Evolutionary conservation across 257 asterid genomes (phyloP), one percentile per base, ranked within the genome.

Genomic region (Verbascum thapsus): DNA sequence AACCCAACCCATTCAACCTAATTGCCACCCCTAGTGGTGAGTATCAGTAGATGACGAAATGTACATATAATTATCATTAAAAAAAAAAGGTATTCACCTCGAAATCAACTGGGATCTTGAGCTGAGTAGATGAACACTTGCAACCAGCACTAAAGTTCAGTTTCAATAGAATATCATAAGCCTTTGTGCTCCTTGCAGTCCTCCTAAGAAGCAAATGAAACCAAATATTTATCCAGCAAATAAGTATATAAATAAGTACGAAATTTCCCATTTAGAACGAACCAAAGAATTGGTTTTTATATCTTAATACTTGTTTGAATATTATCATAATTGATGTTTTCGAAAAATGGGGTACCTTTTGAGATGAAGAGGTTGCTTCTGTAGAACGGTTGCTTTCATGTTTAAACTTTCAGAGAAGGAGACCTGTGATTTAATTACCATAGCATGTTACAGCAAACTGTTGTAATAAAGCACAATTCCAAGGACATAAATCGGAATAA

Each of bases 121-220:
- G 72, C 65, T 78, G 71, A 55, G 77, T 66, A 37, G 48, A 71
- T 5, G 81, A 63, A 67, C 96, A 91, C 77, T 79, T 86, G 81
- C 98, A 91, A 71, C 96, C 98, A 54, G 88, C 79, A 30, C 94
- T 63, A 63, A 88, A 88, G 79, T 81, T 74, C 76, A 91, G 61
- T 59, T 77, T 91, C 77, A 91, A 60, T 54, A 63, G 26, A 60
- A 86, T 63, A 61, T 82, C 80, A 70, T 88, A 91, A 52, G 91
- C 81, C 53, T 76, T 75, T 45, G 83, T 58, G 66, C 73, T 74
- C 75, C 69, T 81, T 19, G 70, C 80, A 7, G 89, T 85, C 80
- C 98, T 85, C 90, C 98, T 91, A 86, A 74, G 18, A 47, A 56
- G 62, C 48, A 69, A 66, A 53, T 49, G 50, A 68, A 61, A 69